Conservation (phyloP, 2,329 filamentous ascomycete species). For the Talaromyces albobiverticillius region DNA sequence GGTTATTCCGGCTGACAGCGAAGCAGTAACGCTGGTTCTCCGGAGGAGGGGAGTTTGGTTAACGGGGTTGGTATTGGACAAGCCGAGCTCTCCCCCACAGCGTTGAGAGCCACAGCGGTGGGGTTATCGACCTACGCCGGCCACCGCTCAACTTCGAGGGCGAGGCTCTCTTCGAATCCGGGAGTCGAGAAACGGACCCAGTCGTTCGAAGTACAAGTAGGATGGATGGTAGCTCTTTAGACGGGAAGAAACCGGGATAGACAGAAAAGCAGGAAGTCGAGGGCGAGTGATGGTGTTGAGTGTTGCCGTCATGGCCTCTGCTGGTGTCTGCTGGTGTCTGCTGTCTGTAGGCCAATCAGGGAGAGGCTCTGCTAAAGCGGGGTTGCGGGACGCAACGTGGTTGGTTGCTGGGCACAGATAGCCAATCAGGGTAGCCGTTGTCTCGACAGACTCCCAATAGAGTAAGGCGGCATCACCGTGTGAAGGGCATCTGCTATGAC, state of each 20-base stretch:
- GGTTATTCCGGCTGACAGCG: conserved; percentile 9
- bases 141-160: not conserved
- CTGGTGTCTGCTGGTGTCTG: not conserved
- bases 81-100: conserved; percentile 15
- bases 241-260: too few species aligned
- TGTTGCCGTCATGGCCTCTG: not conserved
- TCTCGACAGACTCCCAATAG: not conserved
- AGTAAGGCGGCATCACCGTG: not conserved
- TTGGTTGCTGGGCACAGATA: not conserved
- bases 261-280: too few species aligned
- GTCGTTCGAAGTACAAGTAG: too few species aligned
- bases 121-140: conserved; percentile 5
- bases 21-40: conserved; percentile 1
- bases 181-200: too few species aligned
- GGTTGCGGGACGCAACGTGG: not conserved
- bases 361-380: not conserved
- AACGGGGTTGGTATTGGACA: conserved; percentile 13
- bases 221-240: not conserved
- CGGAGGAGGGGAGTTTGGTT: not conserved
- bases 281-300: not conserved
- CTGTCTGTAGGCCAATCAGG: not conserved
- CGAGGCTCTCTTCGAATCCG: too few species aligned
- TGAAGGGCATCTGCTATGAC: too few species aligned
- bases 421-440: conserved; percentile 3
- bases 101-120: conserved; percentile 7